phyloP scores from a whole-genome alignment of 169 alveolate species.

The Plasmodium relictum region DNA sequence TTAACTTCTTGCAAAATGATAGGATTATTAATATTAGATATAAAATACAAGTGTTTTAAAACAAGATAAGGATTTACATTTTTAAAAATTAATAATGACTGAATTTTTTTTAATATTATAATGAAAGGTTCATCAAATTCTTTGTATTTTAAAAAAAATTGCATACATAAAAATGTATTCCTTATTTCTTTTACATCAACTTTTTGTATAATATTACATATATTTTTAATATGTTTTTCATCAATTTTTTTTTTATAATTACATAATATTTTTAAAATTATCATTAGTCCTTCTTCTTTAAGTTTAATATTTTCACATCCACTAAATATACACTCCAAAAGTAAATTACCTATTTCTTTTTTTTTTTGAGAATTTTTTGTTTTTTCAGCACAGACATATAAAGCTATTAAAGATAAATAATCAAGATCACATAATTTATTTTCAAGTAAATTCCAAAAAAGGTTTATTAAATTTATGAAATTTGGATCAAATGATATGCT shows the following conservation, averaged over 20 bases:
- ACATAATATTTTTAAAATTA: conserved; percentile 49
- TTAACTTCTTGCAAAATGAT: conserved; percentile 36
- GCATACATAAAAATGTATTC: conserved; percentile 37
- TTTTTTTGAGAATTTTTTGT: conserved; percentile 36
- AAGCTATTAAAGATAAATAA: conserved; percentile 37
- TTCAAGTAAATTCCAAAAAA: conserved; percentile 61
- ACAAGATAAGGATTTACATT: conserved; percentile 37
- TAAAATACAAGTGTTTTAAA: conserved; percentile 21
- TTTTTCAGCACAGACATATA: conserved; percentile 74
- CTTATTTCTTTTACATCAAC: conserved; percentile 41
- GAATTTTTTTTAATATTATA: conserved; percentile 47
- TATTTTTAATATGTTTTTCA: background rate
- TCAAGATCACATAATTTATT: conserved; percentile 21
- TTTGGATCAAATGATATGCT: conserved; percentile 56
- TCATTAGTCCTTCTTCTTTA: conserved; percentile 42
- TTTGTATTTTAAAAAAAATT: conserved; percentile 45
- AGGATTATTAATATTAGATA: conserved; percentile 25
- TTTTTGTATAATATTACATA: conserved; percentile 31
- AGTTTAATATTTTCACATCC: conserved; percentile 10
- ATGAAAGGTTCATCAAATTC: conserved; percentile 49
- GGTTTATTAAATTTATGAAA: conserved; percentile 13
- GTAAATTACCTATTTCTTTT: conserved; percentile 19
- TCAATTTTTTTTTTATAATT: conserved; percentile 2
- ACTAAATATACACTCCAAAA: conserved; percentile 2
- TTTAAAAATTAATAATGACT: conserved; percentile 50